Base-by-base conservation (phyloP, 176 grass and related monocot species). In the Raddia distichophylla region DNA sequence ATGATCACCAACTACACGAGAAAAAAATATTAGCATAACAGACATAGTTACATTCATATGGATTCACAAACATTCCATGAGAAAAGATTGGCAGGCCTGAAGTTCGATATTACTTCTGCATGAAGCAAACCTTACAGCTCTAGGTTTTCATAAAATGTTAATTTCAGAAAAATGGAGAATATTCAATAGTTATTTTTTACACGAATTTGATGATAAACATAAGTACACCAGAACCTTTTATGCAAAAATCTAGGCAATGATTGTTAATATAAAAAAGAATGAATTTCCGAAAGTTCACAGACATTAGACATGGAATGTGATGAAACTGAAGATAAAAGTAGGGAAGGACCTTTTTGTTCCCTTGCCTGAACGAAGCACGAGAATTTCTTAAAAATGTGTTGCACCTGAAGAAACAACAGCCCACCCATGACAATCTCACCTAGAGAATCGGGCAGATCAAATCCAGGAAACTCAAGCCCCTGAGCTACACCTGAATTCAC, bases 361-460 rank as follows among this genome's bases (percentile, higher is more conserved):
- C 84, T 86, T 44, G 95, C 90, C 59, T 93, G 92, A 86, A 88
- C 52, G 79, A 95, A 95, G 45, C 82, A 78, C 8, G 68, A 50
- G 18, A 91, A 83, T 78, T 90, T 88, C 69, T 90, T 83, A 76
- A 88, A 61, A 68, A 93, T 81, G 70, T 83, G 86, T 81, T 93
- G 88, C 61, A 78, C 72, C 66, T 95, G 95, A 86, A 98, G 88
- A 74, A 95, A 88, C 73, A 98, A 90, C 89, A 93, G 78, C 27
- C 87, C 88, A 71, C 90, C 92, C 55, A 98, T 81, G 35, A 92
- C 79, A 76, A 98, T 74, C 74, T 98, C 95, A 64, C 92, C 74
- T 33, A 98, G 18, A 6, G 95, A 98, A 87, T 98, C 95, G 44
- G 95, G 95, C 80, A 95, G 71, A 90, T 98, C 95, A 73, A 98